Evolutionary conservation across 2,329 filamentous ascomycete species (phyloP), one percentile per base, ranked within the genome.

Genomic region (Clarireedia sp.): DNA sequence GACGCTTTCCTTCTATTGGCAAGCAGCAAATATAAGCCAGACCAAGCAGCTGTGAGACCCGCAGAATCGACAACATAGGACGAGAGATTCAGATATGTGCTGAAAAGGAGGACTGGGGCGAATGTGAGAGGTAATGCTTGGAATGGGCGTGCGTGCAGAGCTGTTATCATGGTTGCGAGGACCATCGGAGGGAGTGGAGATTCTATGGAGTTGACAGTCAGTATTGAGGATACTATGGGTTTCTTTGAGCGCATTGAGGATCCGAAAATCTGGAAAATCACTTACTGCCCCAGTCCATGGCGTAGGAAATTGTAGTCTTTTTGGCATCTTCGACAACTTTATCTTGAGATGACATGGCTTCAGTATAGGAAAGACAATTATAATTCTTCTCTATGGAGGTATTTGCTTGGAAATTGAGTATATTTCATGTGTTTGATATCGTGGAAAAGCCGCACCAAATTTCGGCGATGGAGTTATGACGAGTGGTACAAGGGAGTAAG

Each of bases 111-210:
- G 55, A 85, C 72, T 2, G 83, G 83, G 4, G 83, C 79, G 67
- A 87, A 87, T 60, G 84, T 69, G 78, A 87, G 83, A 3, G 84
- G 84, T 0, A 87, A 73, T 6, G 75, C 66, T 66, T 84, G 82
- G 69, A 85, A 82, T 7, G 85, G 84, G n/a, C 81, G 80, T 44
- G 79, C 73, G 72, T 86, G 80, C 63, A 86, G 81, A 10, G 83
- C 81, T 41, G 82, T 78, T 62, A 87, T 79, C 44, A 87, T 73
- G 8, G 83, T 84, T 56, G 85, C 84, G 44, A 86, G 78, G 12
- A 85, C 69, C 10, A 80, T 83, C 23, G 85, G 79, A 2, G 84
- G 81, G 33, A 87, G 76, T 8, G 83, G 77, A 57, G 79, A 82
- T 70, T 83, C 83, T 54, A 43, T 54, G 26, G 17, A 12, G 40